These are phyloP conservation scores for Flaveria sonorensis DNA, from an alignment of 129 eudicot genomes.

Conservation along the genomic window DNA sequence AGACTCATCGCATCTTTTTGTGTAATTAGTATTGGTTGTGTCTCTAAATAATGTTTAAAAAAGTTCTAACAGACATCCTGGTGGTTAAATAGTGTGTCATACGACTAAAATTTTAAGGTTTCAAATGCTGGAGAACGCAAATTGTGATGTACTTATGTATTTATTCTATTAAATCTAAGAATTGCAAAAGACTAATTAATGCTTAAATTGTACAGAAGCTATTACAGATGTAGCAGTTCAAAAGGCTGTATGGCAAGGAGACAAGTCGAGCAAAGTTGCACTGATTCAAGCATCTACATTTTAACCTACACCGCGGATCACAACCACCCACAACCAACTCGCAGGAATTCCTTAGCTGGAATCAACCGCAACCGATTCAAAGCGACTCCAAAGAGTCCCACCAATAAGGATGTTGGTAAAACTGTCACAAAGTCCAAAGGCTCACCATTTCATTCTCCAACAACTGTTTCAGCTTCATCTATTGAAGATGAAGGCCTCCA, in stretches of 20 bases:
- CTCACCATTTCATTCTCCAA: conserved; percentile 39
- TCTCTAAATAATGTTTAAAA: no score
- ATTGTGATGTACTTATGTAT: no score
- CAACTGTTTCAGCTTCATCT: conserved; percentile 27
- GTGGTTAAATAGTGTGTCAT: no score
- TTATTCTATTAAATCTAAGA: no score
- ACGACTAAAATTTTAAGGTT: no score
- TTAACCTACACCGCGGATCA: conserved; percentile 83
- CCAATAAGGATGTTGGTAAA: conserved; percentile 24
- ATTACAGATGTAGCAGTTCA: conserved; percentile 81
- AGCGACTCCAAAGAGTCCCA: conserved; percentile 37
- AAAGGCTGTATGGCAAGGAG: conserved; percentile 87
- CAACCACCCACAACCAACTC: conserved; percentile 77
- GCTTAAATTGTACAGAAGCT: conserved; percentile 61
- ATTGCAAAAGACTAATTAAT: not conserved
- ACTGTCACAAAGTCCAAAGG: conserved; percentile 19
- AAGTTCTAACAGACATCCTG: no score
- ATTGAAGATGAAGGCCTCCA: conserved; percentile 34
- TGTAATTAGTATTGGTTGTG: no score
- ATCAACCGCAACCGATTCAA: conserved; percentile 48
- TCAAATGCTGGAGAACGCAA: no score
- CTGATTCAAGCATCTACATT: conserved; percentile 59
- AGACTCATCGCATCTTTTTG: no score
- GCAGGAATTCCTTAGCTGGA: conserved; percentile 76
- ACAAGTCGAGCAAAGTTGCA: conserved; percentile 87